A percentile compares a stretch with the other conserved stretches of the same genome.
These are phyloP conservation scores for Barnettozyma vustinii DNA, from an alignment of 805 yeast genomes.

Conservation along the genomic window DNA sequence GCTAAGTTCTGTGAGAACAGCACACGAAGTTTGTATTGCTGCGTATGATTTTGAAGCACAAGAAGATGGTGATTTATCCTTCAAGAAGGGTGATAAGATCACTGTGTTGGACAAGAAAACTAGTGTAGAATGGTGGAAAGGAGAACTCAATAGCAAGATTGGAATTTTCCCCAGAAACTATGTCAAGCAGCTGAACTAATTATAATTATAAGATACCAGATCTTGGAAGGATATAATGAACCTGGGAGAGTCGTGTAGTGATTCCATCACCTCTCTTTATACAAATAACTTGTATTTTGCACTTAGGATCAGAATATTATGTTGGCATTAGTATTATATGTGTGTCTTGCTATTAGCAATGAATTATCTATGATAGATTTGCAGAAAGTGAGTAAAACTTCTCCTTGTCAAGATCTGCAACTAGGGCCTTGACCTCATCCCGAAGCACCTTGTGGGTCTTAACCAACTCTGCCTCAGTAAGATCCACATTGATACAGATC, in stretches of 20 bases:
- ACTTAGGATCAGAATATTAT: neutral
- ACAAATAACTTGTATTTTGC: no score
- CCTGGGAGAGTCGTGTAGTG: neutral
- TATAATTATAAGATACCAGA: no score
- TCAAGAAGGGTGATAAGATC: conserved; percentile 39
- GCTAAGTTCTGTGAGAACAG: conserved; percentile 12
- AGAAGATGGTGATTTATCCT: conserved; percentile 37
- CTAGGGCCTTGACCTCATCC: conserved; percentile 22
- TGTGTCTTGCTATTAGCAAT: neutral
- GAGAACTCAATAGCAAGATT: conserved; percentile 14
- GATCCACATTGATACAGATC: conserved; percentile 42
- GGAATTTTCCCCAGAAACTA: conserved; percentile 23
- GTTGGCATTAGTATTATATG: neutral
- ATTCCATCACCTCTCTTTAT: no score
- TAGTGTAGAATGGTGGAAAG: conserved; percentile 23
- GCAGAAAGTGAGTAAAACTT: conserved; percentile 3
- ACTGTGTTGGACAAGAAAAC: conserved; percentile 26
- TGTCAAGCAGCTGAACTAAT: conserved; percentile 5
- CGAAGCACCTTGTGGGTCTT: conserved; percentile 36
- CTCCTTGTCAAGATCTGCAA: conserved; percentile 11
- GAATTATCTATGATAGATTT: neutral
- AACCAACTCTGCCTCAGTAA: conserved; percentile 40
- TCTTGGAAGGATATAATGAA: neutral
- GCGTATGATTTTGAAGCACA: conserved; percentile 34
- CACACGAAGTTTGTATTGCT: conserved; percentile 31